Percentiles rank a stretch among this genome's conserved stretches.
Evolutionary conservation across 129 eudicot species (phyloP).

Genomic region (Artemisia tridentata): DNA sequence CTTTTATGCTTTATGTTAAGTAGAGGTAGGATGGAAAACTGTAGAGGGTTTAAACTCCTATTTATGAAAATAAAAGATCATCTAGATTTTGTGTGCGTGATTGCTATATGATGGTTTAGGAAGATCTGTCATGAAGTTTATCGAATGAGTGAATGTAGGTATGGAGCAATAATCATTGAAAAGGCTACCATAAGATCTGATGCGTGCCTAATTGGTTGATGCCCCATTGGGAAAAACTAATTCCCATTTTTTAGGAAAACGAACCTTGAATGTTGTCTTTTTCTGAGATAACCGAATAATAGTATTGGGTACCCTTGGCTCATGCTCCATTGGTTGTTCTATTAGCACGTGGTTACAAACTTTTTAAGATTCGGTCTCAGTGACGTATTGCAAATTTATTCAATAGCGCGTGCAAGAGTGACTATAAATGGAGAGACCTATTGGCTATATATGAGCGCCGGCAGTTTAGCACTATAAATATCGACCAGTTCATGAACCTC

Average conservation of each 20-base stretch:
- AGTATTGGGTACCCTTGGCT: neutral
- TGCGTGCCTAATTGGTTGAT: neutral
- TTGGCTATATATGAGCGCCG: slow-evolving; percentile 10
- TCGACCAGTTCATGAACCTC: neutral
- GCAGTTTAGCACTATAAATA: neutral
- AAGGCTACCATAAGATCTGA: neutral
- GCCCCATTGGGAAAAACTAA: neutral
- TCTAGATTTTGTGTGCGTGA: neutral
- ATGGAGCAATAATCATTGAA: neutral
- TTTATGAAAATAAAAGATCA: neutral
- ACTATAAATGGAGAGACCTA: slow-evolving; percentile 4
- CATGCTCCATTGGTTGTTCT: neutral
- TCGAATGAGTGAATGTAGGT: neutral
- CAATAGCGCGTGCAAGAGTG: slow-evolving; percentile 4
- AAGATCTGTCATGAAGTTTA: neutral
- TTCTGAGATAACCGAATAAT: slow-evolving; percentile 3
- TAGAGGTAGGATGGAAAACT: neutral
- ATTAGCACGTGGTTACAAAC: slow-evolving; percentile 7
- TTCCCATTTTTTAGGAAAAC: neutral
- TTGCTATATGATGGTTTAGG: neutral
- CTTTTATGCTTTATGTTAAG: neutral
- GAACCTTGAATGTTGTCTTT: slow-evolving; percentile 3
- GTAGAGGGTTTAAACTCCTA: neutral
- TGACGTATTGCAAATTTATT: slow-evolving; percentile 4
- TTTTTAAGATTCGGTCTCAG: slow-evolving; percentile 8